These are phyloP conservation scores for Calonectria pteridis DNA, from an alignment of 2,329 filamentous ascomycete genomes.

Conservation along the genomic window DNA sequence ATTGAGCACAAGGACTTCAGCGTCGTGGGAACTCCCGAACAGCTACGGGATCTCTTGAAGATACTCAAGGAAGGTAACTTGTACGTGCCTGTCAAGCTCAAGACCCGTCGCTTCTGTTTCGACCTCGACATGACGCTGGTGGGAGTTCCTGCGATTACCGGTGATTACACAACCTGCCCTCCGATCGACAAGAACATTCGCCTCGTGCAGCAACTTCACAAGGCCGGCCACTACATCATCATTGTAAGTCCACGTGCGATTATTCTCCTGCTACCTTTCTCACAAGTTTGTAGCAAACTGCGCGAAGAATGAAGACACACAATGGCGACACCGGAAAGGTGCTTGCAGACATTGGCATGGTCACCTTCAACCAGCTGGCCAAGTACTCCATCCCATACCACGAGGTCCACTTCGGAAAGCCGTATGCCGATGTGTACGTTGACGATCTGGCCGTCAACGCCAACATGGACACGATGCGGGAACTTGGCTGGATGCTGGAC, in stretches of 20 bases:
- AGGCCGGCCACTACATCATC: background rate
- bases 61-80: background rate
- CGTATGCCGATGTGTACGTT: background rate
- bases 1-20: background rate
- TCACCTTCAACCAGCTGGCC: background rate
- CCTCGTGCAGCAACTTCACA: background rate
- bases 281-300: background rate
- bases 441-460: conserved; percentile 3
- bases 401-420: conserved; percentile 3
- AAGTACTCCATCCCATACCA: background rate
- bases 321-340: conserved; percentile 1
- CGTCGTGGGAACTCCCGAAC: background rate
- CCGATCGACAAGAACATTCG: background rate
- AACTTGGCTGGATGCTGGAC: background rate
- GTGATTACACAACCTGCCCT: background rate
- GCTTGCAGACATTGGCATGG: background rate
- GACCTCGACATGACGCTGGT: background rate
- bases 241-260: background rate
- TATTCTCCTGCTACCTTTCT: background rate
- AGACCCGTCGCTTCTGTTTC: background rate
- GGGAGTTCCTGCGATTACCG: background rate
- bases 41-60: background rate
- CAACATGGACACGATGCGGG: background rate
- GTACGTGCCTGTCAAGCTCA: background rate
- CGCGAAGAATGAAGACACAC: background rate